A percentile compares a stretch with the other conserved stretches of the same genome.
Evolutionary conservation across 148 eudicot species (phyloP).

Genomic region (Amaranthus hypochondriacus): DNA sequence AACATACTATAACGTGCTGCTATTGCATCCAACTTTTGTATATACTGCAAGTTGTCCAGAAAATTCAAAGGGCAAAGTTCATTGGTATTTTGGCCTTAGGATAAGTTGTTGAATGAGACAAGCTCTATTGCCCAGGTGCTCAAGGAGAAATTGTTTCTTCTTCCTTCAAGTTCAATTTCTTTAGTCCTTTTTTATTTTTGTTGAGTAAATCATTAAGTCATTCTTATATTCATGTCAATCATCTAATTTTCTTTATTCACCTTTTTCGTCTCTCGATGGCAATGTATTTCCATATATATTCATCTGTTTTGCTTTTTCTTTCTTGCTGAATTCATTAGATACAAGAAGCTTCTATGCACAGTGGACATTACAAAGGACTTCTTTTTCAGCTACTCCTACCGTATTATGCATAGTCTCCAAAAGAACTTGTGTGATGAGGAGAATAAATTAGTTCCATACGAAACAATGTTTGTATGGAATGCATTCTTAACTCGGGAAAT

Average conservation of each 20-base stretch:
- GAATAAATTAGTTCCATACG: constrained; percentile 53
- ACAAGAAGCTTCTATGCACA: constrained; percentile 87
- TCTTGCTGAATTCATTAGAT: constrained; percentile 62
- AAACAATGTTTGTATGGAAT: constrained; percentile 97
- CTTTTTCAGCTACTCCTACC: constrained; percentile 96
- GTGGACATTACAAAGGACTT: constrained; percentile 98
- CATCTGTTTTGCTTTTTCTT: constrained; percentile 35
- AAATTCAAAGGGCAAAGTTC: constrained; percentile 42
- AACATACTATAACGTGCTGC: not conserved
- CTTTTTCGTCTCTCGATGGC: not conserved
- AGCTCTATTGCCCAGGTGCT: constrained; percentile 52
- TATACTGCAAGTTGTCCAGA: constrained; percentile 31
- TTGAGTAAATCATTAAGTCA: constrained; percentile 7
- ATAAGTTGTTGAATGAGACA: constrained; percentile 52
- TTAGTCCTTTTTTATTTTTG: constrained; percentile 9
- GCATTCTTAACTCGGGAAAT: constrained; percentile 74
- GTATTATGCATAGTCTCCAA: constrained; percentile 91
- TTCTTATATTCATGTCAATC: not conserved
- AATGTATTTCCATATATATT: constrained; percentile 27
- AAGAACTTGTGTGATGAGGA: constrained; percentile 59
- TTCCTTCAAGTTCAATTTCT: constrained; percentile 5
- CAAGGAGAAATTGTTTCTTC: constrained; percentile 26
- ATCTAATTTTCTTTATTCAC: constrained; percentile 1
- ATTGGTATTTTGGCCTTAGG: constrained; percentile 49
- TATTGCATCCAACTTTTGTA: constrained; percentile 3